These are phyloP conservation scores for Glonium stellatum DNA, from an alignment of 495 filamentous ascomycete genomes.

Conservation along the genomic window DNA sequence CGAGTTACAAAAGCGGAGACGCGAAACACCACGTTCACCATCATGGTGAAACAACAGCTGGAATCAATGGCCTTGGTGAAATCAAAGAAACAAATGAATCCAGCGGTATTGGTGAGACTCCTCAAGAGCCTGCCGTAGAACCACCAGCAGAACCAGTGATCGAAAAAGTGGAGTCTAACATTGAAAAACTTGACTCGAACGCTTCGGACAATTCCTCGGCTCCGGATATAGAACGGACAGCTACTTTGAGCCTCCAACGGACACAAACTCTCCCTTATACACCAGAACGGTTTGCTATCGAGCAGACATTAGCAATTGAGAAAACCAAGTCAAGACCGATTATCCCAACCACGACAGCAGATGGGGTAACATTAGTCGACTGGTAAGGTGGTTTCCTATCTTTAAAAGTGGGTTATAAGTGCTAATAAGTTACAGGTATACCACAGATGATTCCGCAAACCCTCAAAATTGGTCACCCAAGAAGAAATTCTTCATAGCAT, in stretches of 20 bases:
- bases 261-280: constrained; percentile 15
- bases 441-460: constrained; percentile 46
- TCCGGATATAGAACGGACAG: neutral
- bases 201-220: constrained; percentile 2
- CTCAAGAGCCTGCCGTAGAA: neutral
- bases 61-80: neutral
- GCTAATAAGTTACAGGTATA: constrained; percentile 30
- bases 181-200: constrained; percentile 2
- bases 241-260: constrained; percentile 6
- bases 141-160: neutral
- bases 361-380: constrained; percentile 41
- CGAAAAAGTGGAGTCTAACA: neutral
- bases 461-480: constrained; percentile 49
- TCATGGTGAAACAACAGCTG: neutral
- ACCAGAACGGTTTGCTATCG: constrained; percentile 6
- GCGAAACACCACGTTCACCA: constrained; percentile 4
- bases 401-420: neutral
- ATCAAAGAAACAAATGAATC: neutral
- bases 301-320: constrained; percentile 11
- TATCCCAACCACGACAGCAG: constrained; percentile 13
- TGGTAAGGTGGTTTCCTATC: constrained; percentile 30
- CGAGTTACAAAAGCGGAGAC: constrained; percentile 2
- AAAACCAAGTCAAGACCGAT: constrained; percentile 13
- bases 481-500: constrained; percentile 35
- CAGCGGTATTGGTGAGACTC: neutral